phyloP scores from a whole-genome alignment of 768 basidiomycete species.

The Lactarius sp. region DNA sequence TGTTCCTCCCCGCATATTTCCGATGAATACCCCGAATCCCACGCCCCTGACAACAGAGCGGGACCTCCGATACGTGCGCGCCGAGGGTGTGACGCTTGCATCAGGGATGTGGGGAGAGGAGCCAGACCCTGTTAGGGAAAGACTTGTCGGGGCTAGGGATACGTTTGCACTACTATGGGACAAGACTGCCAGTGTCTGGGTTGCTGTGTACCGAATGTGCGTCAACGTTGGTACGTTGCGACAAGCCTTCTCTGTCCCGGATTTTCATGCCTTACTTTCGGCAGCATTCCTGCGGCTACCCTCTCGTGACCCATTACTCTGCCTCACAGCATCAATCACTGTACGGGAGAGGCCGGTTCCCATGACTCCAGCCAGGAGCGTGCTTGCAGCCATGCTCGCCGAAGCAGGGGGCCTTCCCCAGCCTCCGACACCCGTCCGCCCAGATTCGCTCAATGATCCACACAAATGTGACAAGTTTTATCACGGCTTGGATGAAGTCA shows the following conservation, averaged over 20 bases:
- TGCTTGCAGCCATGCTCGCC: slow-evolving; percentile 34
- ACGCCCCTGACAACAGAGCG: slow-evolving; percentile 66
- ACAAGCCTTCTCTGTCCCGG: not conserved
- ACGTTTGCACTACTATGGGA: slow-evolving; percentile 66
- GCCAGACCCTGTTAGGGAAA: slow-evolving; percentile 35
- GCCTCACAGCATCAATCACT: slow-evolving; percentile 80
- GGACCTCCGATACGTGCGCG: slow-evolving; percentile 70
- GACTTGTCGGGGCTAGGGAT: slow-evolving; percentile 35
- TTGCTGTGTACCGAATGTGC: slow-evolving; percentile 73
- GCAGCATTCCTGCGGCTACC: slow-evolving; percentile 51
- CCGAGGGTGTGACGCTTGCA: slow-evolving; percentile 71
- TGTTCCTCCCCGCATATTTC: slow-evolving; percentile 59
- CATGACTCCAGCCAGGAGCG: slow-evolving; percentile 37
- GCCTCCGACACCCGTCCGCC: slow-evolving; percentile 33
- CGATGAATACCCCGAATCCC: slow-evolving; percentile 81
- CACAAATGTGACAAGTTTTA: slow-evolving; percentile 38
- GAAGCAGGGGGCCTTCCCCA: slow-evolving; percentile 33
- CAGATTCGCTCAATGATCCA: slow-evolving; percentile 26
- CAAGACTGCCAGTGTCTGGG: slow-evolving; percentile 55
- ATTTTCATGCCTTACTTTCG: not conserved
- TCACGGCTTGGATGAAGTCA: slow-evolving; percentile 60
- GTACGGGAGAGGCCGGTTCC: slow-evolving; percentile 72
- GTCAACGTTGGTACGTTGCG: slow-evolving; percentile 69
- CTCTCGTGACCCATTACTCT: slow-evolving; percentile 70
- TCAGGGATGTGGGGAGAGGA: slow-evolving; percentile 74